These are phyloP conservation scores for Solioccasus polychromus DNA, from an alignment of 768 basidiomycete genomes.

Conservation along the genomic window DNA sequence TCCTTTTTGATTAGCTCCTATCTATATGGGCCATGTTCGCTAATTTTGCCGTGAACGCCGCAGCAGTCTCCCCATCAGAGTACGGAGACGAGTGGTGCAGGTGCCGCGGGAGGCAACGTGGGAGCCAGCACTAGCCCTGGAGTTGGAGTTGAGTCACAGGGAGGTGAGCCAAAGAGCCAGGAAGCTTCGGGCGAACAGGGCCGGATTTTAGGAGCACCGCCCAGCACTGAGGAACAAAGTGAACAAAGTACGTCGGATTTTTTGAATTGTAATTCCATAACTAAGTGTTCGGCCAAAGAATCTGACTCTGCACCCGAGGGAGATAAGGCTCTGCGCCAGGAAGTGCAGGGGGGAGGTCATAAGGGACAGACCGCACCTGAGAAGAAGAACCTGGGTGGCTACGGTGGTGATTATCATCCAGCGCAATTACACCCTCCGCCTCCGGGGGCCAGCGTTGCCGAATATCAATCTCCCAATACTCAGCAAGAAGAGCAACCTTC, in stretches of 20 bases:
- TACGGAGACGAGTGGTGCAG: background rate
- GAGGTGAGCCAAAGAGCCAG: background rate
- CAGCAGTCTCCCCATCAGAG: background rate
- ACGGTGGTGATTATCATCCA: conserved; percentile 26
- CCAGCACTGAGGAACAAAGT: background rate
- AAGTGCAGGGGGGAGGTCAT: conserved; percentile 1
- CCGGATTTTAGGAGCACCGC: background rate
- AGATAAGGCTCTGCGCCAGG: conserved; percentile 1
- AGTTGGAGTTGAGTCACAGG: background rate
- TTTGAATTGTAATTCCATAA: background rate
- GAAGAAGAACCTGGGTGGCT: conserved; percentile 1
- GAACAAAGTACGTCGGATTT: conserved; percentile 11
- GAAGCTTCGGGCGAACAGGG: background rate
- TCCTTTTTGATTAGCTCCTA: background rate
- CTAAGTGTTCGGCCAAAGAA: no score
- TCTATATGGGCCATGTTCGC: no score
- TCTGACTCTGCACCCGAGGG: no score
- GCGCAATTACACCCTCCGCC: conserved; percentile 29
- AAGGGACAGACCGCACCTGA: background rate
- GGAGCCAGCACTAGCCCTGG: background rate
- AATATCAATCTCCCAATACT: conserved; percentile 1
- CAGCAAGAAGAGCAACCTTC: background rate
- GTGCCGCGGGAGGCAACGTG: background rate
- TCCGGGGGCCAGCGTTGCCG: conserved; percentile 14
- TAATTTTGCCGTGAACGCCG: no score